Evolutionary conservation across 305 asterid genomes (phyloP).

Genomic region (Fraxinus platypoda): DNA sequence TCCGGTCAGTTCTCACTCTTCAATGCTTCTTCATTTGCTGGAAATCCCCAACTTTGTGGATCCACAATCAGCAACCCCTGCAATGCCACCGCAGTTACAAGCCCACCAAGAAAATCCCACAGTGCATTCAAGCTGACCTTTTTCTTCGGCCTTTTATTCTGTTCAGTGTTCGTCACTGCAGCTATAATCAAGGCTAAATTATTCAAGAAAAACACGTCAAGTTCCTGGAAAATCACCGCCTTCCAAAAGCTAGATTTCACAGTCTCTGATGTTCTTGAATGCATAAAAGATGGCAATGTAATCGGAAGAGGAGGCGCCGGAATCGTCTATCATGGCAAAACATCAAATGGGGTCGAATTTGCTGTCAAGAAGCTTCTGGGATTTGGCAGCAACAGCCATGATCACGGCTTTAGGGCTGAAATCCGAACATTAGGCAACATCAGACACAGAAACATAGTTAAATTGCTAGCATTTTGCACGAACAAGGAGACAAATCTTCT

Average conservation of each 20-base stretch:
- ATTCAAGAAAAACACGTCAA: constrained; percentile 52
- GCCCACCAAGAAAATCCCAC: constrained; percentile 35
- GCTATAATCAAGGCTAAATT: constrained; percentile 77
- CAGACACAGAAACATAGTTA: constrained; percentile 83
- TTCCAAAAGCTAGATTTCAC: constrained; percentile 78
- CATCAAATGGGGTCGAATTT: constrained; percentile 69
- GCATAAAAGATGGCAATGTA: constrained; percentile 91
- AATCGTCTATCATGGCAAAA: constrained; percentile 77
- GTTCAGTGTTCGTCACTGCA: constrained; percentile 64
- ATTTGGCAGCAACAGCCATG: constrained; percentile 55
- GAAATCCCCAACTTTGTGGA: constrained; percentile 85
- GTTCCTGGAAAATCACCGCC: constrained; percentile 78
- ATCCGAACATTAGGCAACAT: constrained; percentile 84
- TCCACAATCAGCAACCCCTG: constrained; percentile 65
- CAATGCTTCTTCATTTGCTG: constrained; percentile 71
- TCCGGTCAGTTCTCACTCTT: constrained; percentile 79
- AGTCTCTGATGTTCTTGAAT: constrained; percentile 68
- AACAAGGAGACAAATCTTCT: constrained; percentile 83
- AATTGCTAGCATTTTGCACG: constrained; percentile 77
- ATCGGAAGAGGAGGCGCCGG: constrained; percentile 97
- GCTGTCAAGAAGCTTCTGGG: constrained; percentile 87
- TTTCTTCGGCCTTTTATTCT: constrained; percentile 66
- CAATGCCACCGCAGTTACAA: constrained; percentile 28
- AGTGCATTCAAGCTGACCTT: constrained; percentile 68
- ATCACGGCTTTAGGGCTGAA: constrained; percentile 89